These are phyloP conservation scores for Nakaseomyces uthaithaninus DNA, from an alignment of 1,139 yeast genomes.

Conservation along the genomic window DNA sequence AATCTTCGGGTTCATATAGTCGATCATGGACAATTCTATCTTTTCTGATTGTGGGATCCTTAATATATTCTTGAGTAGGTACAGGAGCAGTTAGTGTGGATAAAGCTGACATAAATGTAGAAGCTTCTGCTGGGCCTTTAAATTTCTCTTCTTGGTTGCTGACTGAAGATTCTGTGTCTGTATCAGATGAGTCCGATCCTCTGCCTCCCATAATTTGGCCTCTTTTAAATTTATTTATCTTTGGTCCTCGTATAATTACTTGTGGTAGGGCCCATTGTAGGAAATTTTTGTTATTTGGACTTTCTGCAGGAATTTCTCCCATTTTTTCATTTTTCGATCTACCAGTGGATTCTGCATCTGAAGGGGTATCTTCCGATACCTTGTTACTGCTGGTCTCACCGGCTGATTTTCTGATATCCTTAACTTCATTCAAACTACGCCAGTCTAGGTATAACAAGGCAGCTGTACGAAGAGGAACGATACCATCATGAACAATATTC, in stretches of 20 bases:
- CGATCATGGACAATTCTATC: slow-evolving; percentile 73
- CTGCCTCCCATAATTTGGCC: slow-evolving; percentile 26
- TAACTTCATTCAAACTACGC: slow-evolving; percentile 49
- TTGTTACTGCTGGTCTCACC: slow-evolving; percentile 2
- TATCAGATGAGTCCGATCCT: slow-evolving; percentile 14
- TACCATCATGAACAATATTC: slow-evolving; percentile 51
- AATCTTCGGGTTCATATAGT: slow-evolving; percentile 53
- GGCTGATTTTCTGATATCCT: slow-evolving; percentile 33
- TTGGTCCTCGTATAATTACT: slow-evolving; percentile 21
- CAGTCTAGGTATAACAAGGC: slow-evolving; percentile 50
- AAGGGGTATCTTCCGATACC: slow-evolving; percentile 3
- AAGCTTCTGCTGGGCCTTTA: slow-evolving; percentile 45
- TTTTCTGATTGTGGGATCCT: slow-evolving; percentile 47
- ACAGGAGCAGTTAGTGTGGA: slow-evolving; percentile 67
- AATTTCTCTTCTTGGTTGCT: slow-evolving; percentile 24
- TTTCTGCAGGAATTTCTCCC: slow-evolving; percentile 34
- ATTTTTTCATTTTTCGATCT: slow-evolving; percentile 14
- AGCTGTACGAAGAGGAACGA: slow-evolving; percentile 53
- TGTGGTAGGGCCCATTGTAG: slow-evolving; percentile 25
- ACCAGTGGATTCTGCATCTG: neutral
- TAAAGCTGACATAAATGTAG: slow-evolving; percentile 50
- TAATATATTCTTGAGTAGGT: slow-evolving; percentile 65
- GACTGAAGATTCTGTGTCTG: slow-evolving; percentile 15
- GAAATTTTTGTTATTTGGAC: slow-evolving; percentile 23
- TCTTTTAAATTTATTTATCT: slow-evolving; percentile 28